phyloP scores from a whole-genome alignment of 805 yeast species.

The Kazachstania viticola region DNA sequence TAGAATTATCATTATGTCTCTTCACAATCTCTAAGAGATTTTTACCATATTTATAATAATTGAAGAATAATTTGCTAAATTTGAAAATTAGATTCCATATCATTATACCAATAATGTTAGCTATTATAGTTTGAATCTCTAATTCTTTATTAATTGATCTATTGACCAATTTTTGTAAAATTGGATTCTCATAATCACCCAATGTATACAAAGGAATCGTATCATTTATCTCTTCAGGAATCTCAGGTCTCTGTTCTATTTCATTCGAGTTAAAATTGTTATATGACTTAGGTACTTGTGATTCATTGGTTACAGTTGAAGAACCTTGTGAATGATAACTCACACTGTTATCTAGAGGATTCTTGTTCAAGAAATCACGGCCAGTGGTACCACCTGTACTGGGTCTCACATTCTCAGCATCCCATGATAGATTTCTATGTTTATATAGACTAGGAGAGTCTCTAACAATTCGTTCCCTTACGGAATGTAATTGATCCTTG shows the following conservation, averaged over 20 bases:
- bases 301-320: neutral
- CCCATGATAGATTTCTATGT: conserved; percentile 6
- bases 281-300: neutral
- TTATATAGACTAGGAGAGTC: conserved; percentile 23
- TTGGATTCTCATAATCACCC: conserved; percentile 24
- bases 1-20: neutral
- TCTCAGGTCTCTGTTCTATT: neutral
- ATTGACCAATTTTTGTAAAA: conserved; percentile 19
- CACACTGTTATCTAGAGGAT: neutral
- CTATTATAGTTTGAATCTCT: conserved; percentile 26
- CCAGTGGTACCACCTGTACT: neutral
- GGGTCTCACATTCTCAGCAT: neutral
- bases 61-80: conserved; percentile 10
- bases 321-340: no score
- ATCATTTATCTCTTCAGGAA: conserved; percentile 1
- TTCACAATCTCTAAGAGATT: neutral
- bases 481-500: conserved; percentile 8
- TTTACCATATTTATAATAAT: conserved; percentile 10
- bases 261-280: neutral
- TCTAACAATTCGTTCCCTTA: conserved; percentile 11
- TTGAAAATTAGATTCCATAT: conserved; percentile 20
- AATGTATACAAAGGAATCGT: conserved; percentile 3
- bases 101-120: conserved; percentile 25
- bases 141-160: conserved; percentile 33
- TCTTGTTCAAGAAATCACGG: neutral